Evolutionary conservation across 495 filamentous ascomycete species (phyloP).

Genomic region (Aspergillus egyptiacus): DNA sequence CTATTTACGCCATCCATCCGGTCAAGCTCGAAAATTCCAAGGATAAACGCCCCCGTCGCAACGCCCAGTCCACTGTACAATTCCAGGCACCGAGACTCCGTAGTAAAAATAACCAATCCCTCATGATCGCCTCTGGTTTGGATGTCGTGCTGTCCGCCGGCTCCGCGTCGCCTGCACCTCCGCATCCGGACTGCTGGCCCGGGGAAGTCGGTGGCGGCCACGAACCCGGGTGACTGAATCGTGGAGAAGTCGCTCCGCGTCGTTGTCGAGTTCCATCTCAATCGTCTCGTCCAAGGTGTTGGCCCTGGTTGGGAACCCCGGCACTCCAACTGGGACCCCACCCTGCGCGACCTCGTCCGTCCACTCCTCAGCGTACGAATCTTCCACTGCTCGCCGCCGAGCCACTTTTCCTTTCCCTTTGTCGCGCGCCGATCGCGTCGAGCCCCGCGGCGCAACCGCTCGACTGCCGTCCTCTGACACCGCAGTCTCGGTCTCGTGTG

Average conservation of each 20-base stretch:
- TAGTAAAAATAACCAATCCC: conserved; percentile 1
- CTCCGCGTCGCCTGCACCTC: conserved; percentile 16
- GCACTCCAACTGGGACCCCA: conserved; percentile 3
- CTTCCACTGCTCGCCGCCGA: conserved; percentile 24
- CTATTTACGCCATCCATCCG: no score
- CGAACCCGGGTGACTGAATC: conserved; percentile 34
- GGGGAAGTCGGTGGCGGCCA: conserved; percentile 20
- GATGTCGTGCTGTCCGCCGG: conserved; percentile 24
- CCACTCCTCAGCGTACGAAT: conserved; percentile 29
- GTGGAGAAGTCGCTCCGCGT: conserved; percentile 35
- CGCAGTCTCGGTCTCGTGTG: conserved; percentile 23
- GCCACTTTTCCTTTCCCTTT: conserved; percentile 24
- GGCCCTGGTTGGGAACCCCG: background rate
- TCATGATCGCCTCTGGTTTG: conserved; percentile 16
- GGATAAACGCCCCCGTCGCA: background rate
- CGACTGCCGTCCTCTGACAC: conserved; percentile 18
- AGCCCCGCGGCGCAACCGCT: conserved; percentile 15
- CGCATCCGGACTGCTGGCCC: conserved; percentile 17
- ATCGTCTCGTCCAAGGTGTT: conserved; percentile 30
- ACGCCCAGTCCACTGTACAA: background rate
- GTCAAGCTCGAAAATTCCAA: no score
- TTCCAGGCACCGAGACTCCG: background rate
- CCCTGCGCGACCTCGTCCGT: conserved; percentile 34
- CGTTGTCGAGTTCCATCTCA: conserved; percentile 39
- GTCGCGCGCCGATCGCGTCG: conserved; percentile 23